Evolutionary conservation across 1,139 yeast genomes (phyloP), one percentile per base, ranked within the genome.

Genomic region (Suhomyces anneliseae): DNA sequence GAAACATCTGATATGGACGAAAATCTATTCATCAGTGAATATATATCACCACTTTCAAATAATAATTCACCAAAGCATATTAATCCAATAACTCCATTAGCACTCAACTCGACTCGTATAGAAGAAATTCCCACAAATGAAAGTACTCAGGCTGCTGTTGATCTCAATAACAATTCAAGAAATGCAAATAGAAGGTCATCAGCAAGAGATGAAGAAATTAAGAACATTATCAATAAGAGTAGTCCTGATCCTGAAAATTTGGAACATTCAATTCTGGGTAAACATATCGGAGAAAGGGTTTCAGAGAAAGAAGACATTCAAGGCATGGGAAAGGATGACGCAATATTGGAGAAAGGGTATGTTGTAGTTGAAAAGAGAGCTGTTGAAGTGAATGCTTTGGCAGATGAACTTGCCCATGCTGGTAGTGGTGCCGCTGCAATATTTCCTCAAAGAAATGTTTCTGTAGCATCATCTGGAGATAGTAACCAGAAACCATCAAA

Each of bases 341-440:
- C 78, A 12, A 69, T 76, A 34, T 69, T 84, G 47, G 95, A 87
- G 56, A 83, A 82, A 54, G 97, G 90, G 59, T 93, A 93, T 58
- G 98, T 93, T 39, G 96, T 93, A 36, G 93, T 93, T 27, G 98
- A 93, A 64, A 92, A 90, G 65, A 79, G 95, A 45, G 90, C 95
- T 0, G 97, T 93, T 5, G 98, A 93, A 64, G 96, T 93, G 9
- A 93, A 93, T 68, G 95, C 96, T 1, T 74, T 93, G 47, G 98
- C 98, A 8, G 98, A 93, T 65, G 96, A 90, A 62, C 72, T 92
- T 46, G 93, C 88, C 2, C 78, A 78, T 53, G 84, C 86, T 2
- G 87, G 88, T 0, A 70, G 80, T 45, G 82, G 83, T 1, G 81
- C 77, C 4, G 74, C 71, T 26, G 85, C 82, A 0, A 74, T 78